Evolutionary conservation across 2,329 filamentous ascomycete species (phyloP).

Genomic region (Teratosphaeria pseudoeucalypti): DNA sequence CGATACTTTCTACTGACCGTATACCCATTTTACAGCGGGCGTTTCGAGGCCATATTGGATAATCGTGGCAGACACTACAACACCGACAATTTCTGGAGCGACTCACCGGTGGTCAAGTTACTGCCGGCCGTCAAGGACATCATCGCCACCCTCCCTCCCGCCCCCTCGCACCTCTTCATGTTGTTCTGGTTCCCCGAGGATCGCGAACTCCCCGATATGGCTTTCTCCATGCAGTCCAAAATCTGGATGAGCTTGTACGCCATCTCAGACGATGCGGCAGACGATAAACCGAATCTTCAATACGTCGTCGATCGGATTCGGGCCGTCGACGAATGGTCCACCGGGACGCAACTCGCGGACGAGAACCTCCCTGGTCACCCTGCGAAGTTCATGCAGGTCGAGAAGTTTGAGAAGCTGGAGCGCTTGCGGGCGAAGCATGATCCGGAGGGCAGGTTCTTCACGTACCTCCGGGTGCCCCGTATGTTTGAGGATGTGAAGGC

Average conservation of each 20-base stretch:
- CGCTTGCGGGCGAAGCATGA: conserved; percentile 36
- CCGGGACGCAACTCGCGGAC: conserved; percentile 46
- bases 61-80: conserved; percentile 43
- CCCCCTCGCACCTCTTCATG: conserved; percentile 29
- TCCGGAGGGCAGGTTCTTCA: conserved; percentile 32
- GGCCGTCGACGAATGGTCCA: conserved; percentile 30
- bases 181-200: conserved; percentile 43
- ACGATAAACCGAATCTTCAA: conserved; percentile 34
- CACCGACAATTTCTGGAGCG: conserved; percentile 37
- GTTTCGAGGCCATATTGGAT: conserved; percentile 35
- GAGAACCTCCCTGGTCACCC: conserved; percentile 41
- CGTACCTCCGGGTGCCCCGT: conserved; percentile 29
- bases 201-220: conserved; percentile 40
- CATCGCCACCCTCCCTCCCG: background rate
- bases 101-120: conserved; percentile 32
- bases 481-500: background rate
- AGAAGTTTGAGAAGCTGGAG: conserved; percentile 33
- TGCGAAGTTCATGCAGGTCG: conserved; percentile 40
- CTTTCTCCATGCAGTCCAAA: conserved; percentile 44
- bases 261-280: conserved; percentile 38
- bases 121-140: conserved; percentile 39
- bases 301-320: conserved; percentile 35
- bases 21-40: background rate
- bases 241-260: conserved; percentile 48
- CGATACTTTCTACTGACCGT: background rate